Conservation (phyloP, 1,139 yeast species). For the Lodderomyces metapsilosis region DNA sequence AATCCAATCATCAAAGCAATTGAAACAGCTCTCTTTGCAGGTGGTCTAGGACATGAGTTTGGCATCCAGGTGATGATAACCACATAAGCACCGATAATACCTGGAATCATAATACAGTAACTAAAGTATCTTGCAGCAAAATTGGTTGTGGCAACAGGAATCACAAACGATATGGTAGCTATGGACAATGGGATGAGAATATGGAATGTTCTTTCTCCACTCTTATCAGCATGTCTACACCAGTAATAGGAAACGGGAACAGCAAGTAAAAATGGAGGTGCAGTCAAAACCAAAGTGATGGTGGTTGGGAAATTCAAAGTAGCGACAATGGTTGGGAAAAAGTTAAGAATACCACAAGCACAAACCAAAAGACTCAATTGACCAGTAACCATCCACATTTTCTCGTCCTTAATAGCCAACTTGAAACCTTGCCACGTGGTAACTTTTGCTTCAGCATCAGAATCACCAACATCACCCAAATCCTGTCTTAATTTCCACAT, state of each 20-base stretch:
- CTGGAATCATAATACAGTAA: conserved; percentile 62
- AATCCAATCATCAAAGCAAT: conserved; percentile 51
- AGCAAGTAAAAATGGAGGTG: conserved; percentile 59
- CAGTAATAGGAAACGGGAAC: conserved; percentile 53
- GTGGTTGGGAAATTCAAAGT: conserved; percentile 51
- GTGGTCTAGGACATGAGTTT: conserved; percentile 51
- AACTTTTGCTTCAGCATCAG: conserved; percentile 34
- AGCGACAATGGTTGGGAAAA: conserved; percentile 59
- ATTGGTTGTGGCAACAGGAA: conserved; percentile 54
- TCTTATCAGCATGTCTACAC: conserved; percentile 58
- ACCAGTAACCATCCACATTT: conserved; percentile 48
- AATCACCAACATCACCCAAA: conserved; percentile 38
- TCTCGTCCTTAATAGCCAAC: conserved; percentile 42
- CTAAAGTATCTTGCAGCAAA: conserved; percentile 61
- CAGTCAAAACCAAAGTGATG: conserved; percentile 54
- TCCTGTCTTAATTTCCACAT: conserved; percentile 42
- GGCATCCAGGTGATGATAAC: conserved; percentile 58
- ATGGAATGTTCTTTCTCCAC: conserved; percentile 58
- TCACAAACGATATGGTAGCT: conserved; percentile 50
- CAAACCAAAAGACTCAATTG: conserved; percentile 51
- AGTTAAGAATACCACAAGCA: conserved; percentile 58
- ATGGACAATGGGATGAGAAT: conserved; percentile 44
- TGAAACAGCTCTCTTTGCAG: conserved; percentile 53
- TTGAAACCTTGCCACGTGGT: conserved; percentile 35
- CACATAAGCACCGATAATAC: conserved; percentile 55